Base-by-base conservation (phyloP, 2,329 filamentous ascomycete species). In the Aspergillus fructus region DNA sequence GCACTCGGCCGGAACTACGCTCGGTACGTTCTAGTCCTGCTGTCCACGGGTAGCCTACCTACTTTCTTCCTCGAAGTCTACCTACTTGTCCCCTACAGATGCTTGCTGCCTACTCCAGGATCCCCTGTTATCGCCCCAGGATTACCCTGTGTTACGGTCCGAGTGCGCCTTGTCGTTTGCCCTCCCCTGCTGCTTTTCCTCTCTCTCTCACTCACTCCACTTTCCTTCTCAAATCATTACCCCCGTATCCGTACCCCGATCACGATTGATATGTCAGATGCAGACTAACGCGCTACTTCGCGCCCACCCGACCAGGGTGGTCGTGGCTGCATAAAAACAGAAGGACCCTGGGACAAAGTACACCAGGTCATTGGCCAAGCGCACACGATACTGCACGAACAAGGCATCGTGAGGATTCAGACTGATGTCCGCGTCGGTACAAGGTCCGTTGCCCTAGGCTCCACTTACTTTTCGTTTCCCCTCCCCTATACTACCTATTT, bases 1-100 rank as follows among this genome's bases (percentile, higher is more conserved):
- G 91, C 93, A 97, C 76, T 93, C 90, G 24, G 93, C 92, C 2
- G 94, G 93, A 12, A 97, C 93, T 0, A 97, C 93, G 0, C 84
- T 97, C 55, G 92, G 91, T 94, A 79, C 58, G 87, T 50, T 37
- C 49, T 51, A n/a, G 23, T 37, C 43, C 27, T 15, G 19, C 15
- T n/a, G 17, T 45, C n/a, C 24, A 7, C 24, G 5, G 6, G 24
- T 24, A 24, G 24, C 7, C 24, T 17, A 15, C 27, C 6, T 33
- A 5, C 23, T 27, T 11, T 21, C 21, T 21, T 21, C 21, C 21
- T 21, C 21, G 21, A 21, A 21, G 24, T 24, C 24, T 13, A 9
- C 27, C 11, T 33, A 9, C 23, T 27, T 11, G 37, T 24, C 12
- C 17, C 39, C 23, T 24, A n/a, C 13, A 9, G 30, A 49, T 24